phyloP scores from a whole-genome alignment of 148 eudicot species.

The Chenopodium suecicum region DNA sequence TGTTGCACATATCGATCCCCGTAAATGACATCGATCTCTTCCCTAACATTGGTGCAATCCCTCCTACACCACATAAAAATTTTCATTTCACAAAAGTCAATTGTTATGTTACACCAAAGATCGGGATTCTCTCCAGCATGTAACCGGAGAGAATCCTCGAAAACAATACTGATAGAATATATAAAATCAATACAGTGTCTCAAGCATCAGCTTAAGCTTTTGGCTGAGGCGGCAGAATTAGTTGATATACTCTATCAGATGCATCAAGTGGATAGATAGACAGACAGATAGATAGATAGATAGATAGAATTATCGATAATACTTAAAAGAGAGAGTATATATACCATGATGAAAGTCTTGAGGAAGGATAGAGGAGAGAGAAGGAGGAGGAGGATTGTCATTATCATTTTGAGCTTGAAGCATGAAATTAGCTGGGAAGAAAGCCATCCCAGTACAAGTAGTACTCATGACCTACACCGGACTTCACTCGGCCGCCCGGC shows the following conservation, averaged over 20 bases:
- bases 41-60: conserved; percentile 62
- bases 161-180: too few species aligned
- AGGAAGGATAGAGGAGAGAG: conserved; percentile 56
- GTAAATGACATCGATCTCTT: conserved; percentile 90
- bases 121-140: neutral
- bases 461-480: conserved; percentile 33
- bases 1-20: conserved; percentile 46
- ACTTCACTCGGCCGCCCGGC: neutral
- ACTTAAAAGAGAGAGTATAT: conserved; percentile 12
- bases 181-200: too few species aligned
- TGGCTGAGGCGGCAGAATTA: too few species aligned
- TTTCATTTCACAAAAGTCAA: too few species aligned
- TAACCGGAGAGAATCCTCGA: too few species aligned
- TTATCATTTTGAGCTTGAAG: conserved; percentile 58
- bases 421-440: conserved; percentile 85
- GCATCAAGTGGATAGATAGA: too few species aligned
- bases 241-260: too few species aligned
- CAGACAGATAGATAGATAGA: neutral
- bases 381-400: conserved; percentile 48
- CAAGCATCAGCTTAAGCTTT: too few species aligned
- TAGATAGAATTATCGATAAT: neutral
- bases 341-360: conserved; percentile 84
- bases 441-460: conserved; percentile 72
- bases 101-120: too few species aligned
- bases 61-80: conserved; percentile 22